phyloP scores from a whole-genome alignment of 106 monocot genomes.

The Dioscorea zingiberensis region DNA sequence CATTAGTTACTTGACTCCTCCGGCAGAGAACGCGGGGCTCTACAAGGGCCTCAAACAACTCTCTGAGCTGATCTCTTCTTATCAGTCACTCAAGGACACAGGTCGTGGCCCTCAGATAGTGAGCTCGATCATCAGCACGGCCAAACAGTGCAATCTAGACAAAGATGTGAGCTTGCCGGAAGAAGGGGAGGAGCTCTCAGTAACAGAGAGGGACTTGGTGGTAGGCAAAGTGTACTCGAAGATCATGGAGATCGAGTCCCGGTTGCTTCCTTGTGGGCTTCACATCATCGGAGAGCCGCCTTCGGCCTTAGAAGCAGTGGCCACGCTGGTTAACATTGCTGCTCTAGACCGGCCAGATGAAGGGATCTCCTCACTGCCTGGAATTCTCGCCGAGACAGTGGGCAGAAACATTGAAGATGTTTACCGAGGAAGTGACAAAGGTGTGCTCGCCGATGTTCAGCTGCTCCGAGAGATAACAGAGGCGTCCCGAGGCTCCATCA shows the following conservation, averaged over 20 bases:
- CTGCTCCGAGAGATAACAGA: slow-evolving; percentile 66
- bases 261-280: slow-evolving; percentile 71
- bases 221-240: slow-evolving; percentile 83
- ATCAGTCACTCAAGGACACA: slow-evolving; percentile 76
- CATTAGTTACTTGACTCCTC: slow-evolving; percentile 76
- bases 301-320: slow-evolving; percentile 65
- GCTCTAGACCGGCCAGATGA: slow-evolving; percentile 76
- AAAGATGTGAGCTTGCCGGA: slow-evolving; percentile 68
- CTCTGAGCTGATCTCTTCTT: slow-evolving; percentile 71
- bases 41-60: slow-evolving; percentile 93
- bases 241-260: slow-evolving; percentile 88
- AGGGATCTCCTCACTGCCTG: slow-evolving; percentile 50
- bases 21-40: slow-evolving; percentile 75
- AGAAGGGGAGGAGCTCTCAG: slow-evolving; percentile 44
- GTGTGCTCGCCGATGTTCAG: slow-evolving; percentile 63
- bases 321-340: slow-evolving; percentile 76
- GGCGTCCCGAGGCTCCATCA: slow-evolving; percentile 57
- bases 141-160: slow-evolving; percentile 78
- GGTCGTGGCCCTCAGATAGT: slow-evolving; percentile 74
- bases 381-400: slow-evolving; percentile 61
- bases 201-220: slow-evolving; percentile 44
- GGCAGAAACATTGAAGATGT: slow-evolving; percentile 73
- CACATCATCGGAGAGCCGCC: slow-evolving; percentile 88
- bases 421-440: slow-evolving; percentile 72
- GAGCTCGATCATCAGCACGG: slow-evolving; percentile 78